Percentiles rank a stretch among this genome's conserved stretches.
Evolutionary conservation across 2,329 filamentous ascomycete genomes (phyloP).

Genomic region (Metarhizium album): DNA sequence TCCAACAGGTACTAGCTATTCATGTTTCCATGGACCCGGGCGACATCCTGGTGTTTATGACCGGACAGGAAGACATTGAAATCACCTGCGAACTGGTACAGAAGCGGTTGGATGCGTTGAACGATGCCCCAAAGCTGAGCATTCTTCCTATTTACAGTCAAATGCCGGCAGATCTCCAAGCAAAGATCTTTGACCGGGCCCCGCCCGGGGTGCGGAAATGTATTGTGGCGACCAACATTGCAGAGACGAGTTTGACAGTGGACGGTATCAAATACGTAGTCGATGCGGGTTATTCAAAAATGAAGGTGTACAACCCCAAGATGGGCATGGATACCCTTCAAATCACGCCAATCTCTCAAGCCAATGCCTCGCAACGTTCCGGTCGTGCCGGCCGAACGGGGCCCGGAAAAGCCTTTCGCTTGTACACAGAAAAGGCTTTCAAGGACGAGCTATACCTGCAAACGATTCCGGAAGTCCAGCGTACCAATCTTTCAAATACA

Average conservation of each 20-base stretch:
- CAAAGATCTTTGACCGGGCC: conserved; percentile 93
- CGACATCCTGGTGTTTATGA: conserved; percentile 98
- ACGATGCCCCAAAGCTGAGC: conserved; percentile 87
- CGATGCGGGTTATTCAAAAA: conserved; percentile 88
- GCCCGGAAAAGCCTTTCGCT: conserved; percentile 85
- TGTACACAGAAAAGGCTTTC: conserved; percentile 91
- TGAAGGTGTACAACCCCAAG: conserved; percentile 96
- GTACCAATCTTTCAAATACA: conserved; percentile 91
- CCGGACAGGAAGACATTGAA: conserved; percentile 96
- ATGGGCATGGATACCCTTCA: conserved; percentile 99
- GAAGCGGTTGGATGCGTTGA: conserved; percentile 76
- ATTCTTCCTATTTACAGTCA: conserved; percentile 98
- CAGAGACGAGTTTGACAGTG: conserved; percentile 93
- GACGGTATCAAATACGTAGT: conserved; percentile 99
- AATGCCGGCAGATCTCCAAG: conserved; percentile 95
- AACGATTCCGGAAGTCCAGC: conserved; percentile 94
- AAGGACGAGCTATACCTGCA: conserved; percentile 94
- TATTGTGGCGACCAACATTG: conserved; percentile 97
- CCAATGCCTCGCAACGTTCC: conserved; percentile 86
- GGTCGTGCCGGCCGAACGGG: conserved; percentile 91
- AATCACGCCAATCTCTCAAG: conserved; percentile 94
- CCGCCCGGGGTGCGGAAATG: conserved; percentile 88
- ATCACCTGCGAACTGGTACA: conserved; percentile 88
- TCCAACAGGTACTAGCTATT: conserved; percentile 90
- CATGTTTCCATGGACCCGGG: conserved; percentile 89